Evolutionary conservation across 768 basidiomycete genomes (phyloP).

Genomic region (Sistotremastrum niveocremeum): DNA sequence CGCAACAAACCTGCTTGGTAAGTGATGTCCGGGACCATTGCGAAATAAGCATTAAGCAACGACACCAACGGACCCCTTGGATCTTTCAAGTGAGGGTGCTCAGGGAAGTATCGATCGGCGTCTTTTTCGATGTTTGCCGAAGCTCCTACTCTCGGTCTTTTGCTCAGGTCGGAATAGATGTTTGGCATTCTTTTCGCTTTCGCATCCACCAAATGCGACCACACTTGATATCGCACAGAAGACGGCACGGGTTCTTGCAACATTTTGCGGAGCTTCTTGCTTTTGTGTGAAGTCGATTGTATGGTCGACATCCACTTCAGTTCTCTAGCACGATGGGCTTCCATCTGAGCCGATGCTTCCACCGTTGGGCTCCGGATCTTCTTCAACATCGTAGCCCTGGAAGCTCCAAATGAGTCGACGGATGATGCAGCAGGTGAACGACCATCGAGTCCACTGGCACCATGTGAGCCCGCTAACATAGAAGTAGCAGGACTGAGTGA

Average conservation of each 20-base stretch:
- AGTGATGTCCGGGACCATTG: conserved; percentile 74
- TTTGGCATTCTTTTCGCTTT: conserved; percentile 56
- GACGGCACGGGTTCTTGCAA: conserved; percentile 67
- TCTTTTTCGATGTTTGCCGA: conserved; percentile 47
- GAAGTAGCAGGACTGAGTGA: conserved; percentile 10
- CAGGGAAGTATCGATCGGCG: conserved; percentile 36
- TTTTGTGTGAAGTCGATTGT: conserved; percentile 47
- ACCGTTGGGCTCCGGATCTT: not conserved
- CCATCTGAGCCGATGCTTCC: conserved; percentile 13
- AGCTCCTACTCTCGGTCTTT: conserved; percentile 36
- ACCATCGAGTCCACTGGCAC: conserved; percentile 2
- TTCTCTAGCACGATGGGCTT: conserved; percentile 66
- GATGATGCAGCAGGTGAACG: conserved; percentile 10
- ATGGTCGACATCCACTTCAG: conserved; percentile 61
- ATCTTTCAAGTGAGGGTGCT: conserved; percentile 44
- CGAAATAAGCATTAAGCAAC: conserved; percentile 56
- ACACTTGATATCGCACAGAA: conserved; percentile 73
- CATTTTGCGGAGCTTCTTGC: conserved; percentile 65
- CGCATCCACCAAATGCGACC: conserved; percentile 69
- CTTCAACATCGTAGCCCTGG: conserved; percentile 4
- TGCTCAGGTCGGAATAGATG: conserved; percentile 50
- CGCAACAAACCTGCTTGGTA: conserved; percentile 43
- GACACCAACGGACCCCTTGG: conserved; percentile 42
- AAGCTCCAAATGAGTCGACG: conserved; percentile 3
- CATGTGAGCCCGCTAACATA: conserved; percentile 18